A percentile compares a stretch with the other conserved stretches of the same genome.
Conservation (phyloP, 208 protist species). For the Vickermania ingenoplastis region DNA sequence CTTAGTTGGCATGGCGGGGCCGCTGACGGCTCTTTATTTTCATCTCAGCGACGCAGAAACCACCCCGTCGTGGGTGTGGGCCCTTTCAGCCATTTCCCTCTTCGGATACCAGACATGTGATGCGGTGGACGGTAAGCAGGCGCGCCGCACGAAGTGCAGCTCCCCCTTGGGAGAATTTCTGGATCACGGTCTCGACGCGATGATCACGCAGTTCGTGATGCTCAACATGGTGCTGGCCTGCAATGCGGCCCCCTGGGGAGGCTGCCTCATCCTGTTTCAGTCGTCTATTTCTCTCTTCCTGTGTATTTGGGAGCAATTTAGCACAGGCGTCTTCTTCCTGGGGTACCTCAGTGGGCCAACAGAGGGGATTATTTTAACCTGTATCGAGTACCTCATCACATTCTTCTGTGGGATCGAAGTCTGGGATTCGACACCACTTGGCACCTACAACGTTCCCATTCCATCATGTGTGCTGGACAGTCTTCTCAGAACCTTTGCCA, state of each 20-base stretch:
- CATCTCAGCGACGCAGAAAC: constrained; percentile 38
- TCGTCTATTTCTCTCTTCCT: constrained; percentile 55
- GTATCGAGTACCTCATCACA: constrained; percentile 46
- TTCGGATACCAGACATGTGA: constrained; percentile 93
- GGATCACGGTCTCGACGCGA: constrained; percentile 93
- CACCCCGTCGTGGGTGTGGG: constrained; percentile 84
- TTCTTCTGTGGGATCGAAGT: constrained; percentile 24
- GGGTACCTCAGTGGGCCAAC: constrained; percentile 84
- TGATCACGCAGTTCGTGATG: constrained; percentile 73
- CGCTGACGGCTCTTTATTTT: constrained; percentile 42
- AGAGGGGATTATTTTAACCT: constrained; percentile 74
- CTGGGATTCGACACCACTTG: constrained; percentile 33
- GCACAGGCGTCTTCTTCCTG: constrained; percentile 85
- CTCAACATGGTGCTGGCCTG: constrained; percentile 40
- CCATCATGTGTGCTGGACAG: constrained; percentile 4
- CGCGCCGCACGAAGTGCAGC: constrained; percentile 77
- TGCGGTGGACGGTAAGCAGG: constrained; percentile 95
- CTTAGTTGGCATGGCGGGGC: constrained; percentile 58
- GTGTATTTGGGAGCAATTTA: constrained; percentile 86
- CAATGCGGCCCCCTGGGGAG: constrained; percentile 21
- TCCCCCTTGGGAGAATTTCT: constrained; percentile 93
- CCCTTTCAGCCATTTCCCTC: constrained; percentile 49
- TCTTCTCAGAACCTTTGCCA: constrained; percentile 3
- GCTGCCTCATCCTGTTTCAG: constrained; percentile 40
- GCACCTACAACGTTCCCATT: constrained; percentile 22